A percentile compares a stretch with the other conserved stretches of the same genome.
These are phyloP conservation scores for Guillardia theta DNA, from an alignment of 78 protist species.

Conservation along the genomic window DNA sequence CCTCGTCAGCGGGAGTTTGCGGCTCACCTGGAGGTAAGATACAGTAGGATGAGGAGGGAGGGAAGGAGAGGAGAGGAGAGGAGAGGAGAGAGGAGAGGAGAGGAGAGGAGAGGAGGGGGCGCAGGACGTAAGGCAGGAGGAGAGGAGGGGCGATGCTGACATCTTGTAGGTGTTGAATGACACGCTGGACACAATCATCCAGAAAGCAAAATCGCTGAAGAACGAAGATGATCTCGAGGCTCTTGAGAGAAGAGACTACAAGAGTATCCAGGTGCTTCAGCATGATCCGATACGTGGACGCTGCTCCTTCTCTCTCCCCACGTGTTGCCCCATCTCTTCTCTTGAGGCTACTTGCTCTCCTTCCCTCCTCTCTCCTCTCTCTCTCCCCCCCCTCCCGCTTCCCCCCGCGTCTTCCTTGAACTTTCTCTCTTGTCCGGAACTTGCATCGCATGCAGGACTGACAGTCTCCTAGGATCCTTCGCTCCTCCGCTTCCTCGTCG, in stretches of 20 bases:
- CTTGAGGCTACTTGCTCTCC: too few species aligned
- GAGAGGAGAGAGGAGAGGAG: neutral
- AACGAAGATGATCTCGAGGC: neutral
- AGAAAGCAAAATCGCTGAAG: neutral
- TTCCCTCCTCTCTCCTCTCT: too few species aligned
- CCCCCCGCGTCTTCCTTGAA: too few species aligned
- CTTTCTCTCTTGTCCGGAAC: neutral
- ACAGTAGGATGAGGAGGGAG: too few species aligned
- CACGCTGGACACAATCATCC: conserved; percentile 2
- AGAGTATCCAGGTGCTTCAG: neutral
- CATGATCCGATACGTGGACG: too few species aligned
- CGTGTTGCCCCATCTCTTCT: too few species aligned
- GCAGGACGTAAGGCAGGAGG: neutral
- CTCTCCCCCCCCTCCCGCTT: too few species aligned
- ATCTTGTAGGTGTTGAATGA: neutral
- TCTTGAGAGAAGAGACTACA: conserved; percentile 4
- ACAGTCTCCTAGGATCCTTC: neutral
- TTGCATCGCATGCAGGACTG: too few species aligned
- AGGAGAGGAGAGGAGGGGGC: neutral
- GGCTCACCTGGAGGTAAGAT: neutral
- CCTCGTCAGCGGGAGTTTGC: conserved; percentile 20
- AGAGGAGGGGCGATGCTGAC: neutral
- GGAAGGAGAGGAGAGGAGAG: neutral
- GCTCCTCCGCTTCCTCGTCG: conserved; percentile 25
- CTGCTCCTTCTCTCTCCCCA: too few species aligned